Percentiles rank a stretch among this genome's conserved stretches.
These are phyloP conservation scores for Pseudocercospora cruenta DNA, from an alignment of 2,329 filamentous ascomycete species.

Conservation along the genomic window DNA sequence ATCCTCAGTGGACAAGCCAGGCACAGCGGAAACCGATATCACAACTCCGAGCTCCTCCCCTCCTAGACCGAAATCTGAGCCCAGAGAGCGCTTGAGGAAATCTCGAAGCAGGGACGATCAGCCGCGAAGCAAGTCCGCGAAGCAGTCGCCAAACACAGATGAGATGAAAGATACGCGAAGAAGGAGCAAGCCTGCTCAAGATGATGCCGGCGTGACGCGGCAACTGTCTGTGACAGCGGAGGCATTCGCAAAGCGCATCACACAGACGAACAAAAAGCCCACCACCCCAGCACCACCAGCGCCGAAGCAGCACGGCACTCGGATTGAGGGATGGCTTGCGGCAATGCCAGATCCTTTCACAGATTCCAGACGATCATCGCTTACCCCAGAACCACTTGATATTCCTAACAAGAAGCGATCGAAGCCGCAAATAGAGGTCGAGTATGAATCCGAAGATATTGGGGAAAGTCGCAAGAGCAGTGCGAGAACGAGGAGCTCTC, in stretches of 20 bases:
- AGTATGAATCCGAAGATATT: conserved; percentile 17
- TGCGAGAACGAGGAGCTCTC: conserved; percentile 26
- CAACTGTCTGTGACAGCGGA: conserved; percentile 28
- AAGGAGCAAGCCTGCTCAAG: conserved; percentile 19
- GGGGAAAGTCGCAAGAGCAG: conserved; percentile 25
- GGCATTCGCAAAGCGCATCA: conserved; percentile 29
- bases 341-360: conserved; percentile 41
- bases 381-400: conserved; percentile 37
- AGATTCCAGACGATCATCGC: conserved; percentile 41
- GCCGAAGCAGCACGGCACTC: conserved; percentile 52
- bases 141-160: conserved; percentile 15
- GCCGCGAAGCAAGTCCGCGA: conserved; percentile 12
- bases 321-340: conserved; percentile 66
- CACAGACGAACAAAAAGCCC: conserved; percentile 26
- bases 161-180: conserved; percentile 18
- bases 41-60: conserved; percentile 34
- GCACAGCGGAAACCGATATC: conserved; percentile 35
- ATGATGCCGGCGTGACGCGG: conserved; percentile 15
- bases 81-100: conserved; percentile 20
- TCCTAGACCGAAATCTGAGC: conserved; percentile 25
- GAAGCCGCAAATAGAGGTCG: conserved; percentile 14
- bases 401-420: conserved; percentile 29
- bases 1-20: conserved; percentile 36
- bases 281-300: conserved; percentile 28
- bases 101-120: conserved; percentile 21